Base-by-base conservation (phyloP, 306 rosid species). In the Vicia sativa region DNA sequence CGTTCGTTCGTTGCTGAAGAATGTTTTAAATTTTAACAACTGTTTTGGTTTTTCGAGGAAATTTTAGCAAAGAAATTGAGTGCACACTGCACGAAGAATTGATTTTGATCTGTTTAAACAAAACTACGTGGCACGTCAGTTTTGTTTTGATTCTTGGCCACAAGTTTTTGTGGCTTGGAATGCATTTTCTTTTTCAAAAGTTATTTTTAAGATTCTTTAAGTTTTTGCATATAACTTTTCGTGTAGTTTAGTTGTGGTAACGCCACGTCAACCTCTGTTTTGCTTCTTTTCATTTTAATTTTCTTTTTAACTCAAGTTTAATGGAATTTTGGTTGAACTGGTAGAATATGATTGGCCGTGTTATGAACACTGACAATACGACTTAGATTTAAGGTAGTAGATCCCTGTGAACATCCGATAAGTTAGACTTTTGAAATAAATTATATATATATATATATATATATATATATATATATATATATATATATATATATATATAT, bases 81-180 rank as follows among this genome's bases (percentile, higher is more conserved):
- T 60, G 15, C 52, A 70, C 39, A 37, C 28, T 60, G 15, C 52
- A 70, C 39, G 70, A 59, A 59, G 84, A 56, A 19, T 62, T 31
- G 63, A 72, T 84, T 84, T 89, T 86, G 88, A 87, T 87, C 87
- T 77, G 83, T 81, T 76, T 81, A 80, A 85, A 79, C 6, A 50
- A 50, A 50, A 29, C 3, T 19, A n/a, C 35, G 28, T 0, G 90
- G 90, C 98, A 93, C 91, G 80, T 88, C 90, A 88, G 45, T 60
- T 0, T 0, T 12, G 43, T 29, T 54, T 82, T 59, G 83, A 86
- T 88, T 93, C 69, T 53, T 78, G 81, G 87, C 98, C 98, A 92
- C 98, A 90, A 77, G 87, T 87, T 87, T 56, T 71, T 63, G 91
- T 89, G 92, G 91, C 88, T 84, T 73, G 37, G 28, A 21, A 48